phyloP scores from a whole-genome alignment of 2,329 filamentous ascomycete genomes.

The Geoglossum cookeanum region DNA sequence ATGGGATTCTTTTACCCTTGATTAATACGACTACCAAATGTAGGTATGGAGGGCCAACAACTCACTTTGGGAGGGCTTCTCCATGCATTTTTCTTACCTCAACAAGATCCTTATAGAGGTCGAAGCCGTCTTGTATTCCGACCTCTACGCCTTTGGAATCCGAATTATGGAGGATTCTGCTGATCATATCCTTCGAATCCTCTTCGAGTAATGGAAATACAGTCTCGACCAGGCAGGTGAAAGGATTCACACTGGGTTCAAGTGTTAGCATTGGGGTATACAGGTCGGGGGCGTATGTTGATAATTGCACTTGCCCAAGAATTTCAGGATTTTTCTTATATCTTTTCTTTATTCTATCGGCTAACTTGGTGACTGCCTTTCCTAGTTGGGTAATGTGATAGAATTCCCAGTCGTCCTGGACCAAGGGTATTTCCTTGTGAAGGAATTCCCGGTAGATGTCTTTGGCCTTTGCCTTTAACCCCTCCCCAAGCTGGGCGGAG shows the following conservation, averaged over 20 bases:
- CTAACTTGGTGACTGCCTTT: conserved; percentile 66
- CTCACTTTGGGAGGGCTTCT: conserved; percentile 46
- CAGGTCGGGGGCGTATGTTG: conserved; percentile 20
- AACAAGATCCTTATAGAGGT: conserved; percentile 75
- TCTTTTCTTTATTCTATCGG: conserved; percentile 77
- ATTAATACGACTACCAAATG: neutral
- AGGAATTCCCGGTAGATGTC: conserved; percentile 67
- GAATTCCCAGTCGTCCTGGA: conserved; percentile 74
- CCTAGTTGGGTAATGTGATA: conserved; percentile 78
- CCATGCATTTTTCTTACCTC: conserved; percentile 67
- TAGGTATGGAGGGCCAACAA: neutral
- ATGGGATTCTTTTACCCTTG: conserved; percentile 31
- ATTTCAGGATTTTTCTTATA: conserved; percentile 78
- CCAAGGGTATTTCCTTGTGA: conserved; percentile 58
- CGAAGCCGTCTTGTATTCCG: conserved; percentile 79
- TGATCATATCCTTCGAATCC: conserved; percentile 70
- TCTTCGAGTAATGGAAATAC: conserved; percentile 80
- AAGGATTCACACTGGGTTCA: conserved; percentile 30
- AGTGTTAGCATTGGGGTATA: conserved; percentile 6
- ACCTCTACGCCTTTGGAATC: conserved; percentile 55
- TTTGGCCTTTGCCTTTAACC: conserved; percentile 52
- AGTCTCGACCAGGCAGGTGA: conserved; percentile 58
- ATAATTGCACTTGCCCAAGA: conserved; percentile 44
- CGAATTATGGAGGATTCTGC: conserved; percentile 57
- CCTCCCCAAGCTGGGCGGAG: conserved; percentile 48